Percentiles rank a stretch among this genome's conserved stretches.
phyloP scores from a whole-genome alignment of 2,329 filamentous ascomycete genomes.

The Colletotrichum godetiae region DNA sequence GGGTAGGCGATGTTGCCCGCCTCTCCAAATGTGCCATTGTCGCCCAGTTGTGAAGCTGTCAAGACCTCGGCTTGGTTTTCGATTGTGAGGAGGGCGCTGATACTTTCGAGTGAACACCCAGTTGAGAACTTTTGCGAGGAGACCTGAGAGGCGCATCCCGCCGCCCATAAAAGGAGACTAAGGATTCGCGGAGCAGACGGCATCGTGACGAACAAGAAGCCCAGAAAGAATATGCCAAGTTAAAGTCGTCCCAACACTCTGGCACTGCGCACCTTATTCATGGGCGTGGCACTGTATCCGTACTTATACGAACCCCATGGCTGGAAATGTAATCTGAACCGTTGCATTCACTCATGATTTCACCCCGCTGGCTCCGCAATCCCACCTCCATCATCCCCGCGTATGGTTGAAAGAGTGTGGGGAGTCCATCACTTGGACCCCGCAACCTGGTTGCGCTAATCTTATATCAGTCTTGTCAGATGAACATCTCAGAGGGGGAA shows the following conservation, averaged over 20 bases:
- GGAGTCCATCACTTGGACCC: neutral
- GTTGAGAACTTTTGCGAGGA: neutral
- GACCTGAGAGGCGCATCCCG: neutral
- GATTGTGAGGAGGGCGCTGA: neutral
- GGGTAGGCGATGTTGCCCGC: conserved; percentile 40
- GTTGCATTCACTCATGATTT: neutral
- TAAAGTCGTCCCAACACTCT: neutral
- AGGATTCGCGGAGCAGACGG: neutral
- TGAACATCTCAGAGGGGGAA: conserved; percentile 8
- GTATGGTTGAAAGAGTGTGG: neutral
- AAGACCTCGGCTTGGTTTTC: conserved; percentile 3
- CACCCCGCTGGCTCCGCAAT: neutral
- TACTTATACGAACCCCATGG: neutral
- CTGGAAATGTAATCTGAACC: neutral
- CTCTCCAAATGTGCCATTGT: conserved; percentile 39
- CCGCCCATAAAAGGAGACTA: neutral
- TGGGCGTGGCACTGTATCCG: no score
- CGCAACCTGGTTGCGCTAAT: conserved; percentile 10
- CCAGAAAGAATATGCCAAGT: neutral
- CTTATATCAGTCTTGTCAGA: conserved; percentile 6
- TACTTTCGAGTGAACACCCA: neutral
- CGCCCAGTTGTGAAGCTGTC: neutral
- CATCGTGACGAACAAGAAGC: neutral
- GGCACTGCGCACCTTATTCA: neutral
- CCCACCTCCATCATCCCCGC: neutral